Evolutionary conservation across 2,329 filamentous ascomycete genomes (phyloP).

Genomic region (Chaetomiaceae sp.): DNA sequence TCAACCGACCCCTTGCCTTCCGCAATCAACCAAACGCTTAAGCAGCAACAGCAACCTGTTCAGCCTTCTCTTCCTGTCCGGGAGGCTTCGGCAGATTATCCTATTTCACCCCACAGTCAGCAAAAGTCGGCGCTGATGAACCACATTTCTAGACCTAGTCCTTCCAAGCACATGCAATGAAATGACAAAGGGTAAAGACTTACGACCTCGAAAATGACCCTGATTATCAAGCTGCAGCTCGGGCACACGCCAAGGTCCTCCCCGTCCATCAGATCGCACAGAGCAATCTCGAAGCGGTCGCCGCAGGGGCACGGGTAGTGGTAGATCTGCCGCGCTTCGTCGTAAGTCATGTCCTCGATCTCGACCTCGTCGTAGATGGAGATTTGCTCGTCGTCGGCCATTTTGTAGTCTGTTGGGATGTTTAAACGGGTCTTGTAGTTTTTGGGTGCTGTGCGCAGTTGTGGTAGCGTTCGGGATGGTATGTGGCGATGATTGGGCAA

Average conservation of each 20-base stretch:
- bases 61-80: slow-evolving; percentile 29
- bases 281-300: slow-evolving; percentile 87
- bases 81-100: slow-evolving; percentile 41
- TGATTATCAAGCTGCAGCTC: slow-evolving; percentile 94
- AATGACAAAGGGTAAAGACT: neutral
- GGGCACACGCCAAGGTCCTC: slow-evolving; percentile 93
- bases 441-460: too few species aligned
- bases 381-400: slow-evolving; percentile 56
- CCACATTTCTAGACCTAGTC: too few species aligned
- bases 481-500: too few species aligned
- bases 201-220: slow-evolving; percentile 77
- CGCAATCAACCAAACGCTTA: slow-evolving; percentile 29
- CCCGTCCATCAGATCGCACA: slow-evolving; percentile 79
- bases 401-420: slow-evolving; percentile 29
- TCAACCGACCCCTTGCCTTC: too few species aligned
- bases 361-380: slow-evolving; percentile 96
- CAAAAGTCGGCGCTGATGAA: too few species aligned
- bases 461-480: too few species aligned
- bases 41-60: slow-evolving; percentile 38
- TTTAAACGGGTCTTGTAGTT: too few species aligned
- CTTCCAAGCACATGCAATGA: neutral
- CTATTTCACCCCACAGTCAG: slow-evolving; percentile 26
- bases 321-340: slow-evolving; percentile 77
- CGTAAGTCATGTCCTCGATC: slow-evolving; percentile 97
- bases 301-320: slow-evolving; percentile 96